These are phyloP conservation scores for Penicillium fimorum DNA, from an alignment of 495 filamentous ascomycete species.

Conservation along the genomic window DNA sequence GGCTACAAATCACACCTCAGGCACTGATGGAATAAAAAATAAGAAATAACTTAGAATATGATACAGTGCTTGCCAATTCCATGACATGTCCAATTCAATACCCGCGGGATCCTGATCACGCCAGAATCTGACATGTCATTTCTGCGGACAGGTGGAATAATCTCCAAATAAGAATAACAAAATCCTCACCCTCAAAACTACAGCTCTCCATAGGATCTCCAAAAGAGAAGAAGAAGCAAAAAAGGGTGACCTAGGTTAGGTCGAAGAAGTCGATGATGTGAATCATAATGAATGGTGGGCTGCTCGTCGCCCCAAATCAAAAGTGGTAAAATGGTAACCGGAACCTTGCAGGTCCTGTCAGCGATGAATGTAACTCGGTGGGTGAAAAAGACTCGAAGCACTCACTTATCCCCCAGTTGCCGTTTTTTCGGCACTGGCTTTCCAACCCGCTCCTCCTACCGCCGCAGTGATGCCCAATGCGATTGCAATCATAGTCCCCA, in stretches of 20 bases:
- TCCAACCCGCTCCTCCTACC: constrained; percentile 60
- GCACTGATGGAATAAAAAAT: background rate
- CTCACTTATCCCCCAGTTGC: constrained; percentile 19
- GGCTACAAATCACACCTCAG: background rate
- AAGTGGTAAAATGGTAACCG: background rate
- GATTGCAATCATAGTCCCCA: constrained; percentile 60
- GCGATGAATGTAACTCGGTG: background rate
- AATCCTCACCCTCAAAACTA: background rate
- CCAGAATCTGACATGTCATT: background rate
- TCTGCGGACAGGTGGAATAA: background rate
- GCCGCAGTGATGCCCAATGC: constrained; percentile 62
- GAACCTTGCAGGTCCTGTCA: background rate
- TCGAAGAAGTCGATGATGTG: background rate
- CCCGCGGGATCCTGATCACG: background rate
- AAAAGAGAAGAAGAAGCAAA: background rate
- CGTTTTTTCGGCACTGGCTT: constrained; percentile 30
- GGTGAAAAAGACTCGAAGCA: background rate
- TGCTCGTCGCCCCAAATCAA: background rate
- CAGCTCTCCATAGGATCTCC: background rate
- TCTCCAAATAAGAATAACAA: background rate
- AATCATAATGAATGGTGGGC: background rate
- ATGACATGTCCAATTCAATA: background rate
- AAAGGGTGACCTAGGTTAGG: background rate
- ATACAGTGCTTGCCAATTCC: background rate
- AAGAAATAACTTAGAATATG: background rate